These are phyloP conservation scores for Colletotrichum sp. DNA, from an alignment of 2,329 filamentous ascomycete genomes.

Conservation along the genomic window DNA sequence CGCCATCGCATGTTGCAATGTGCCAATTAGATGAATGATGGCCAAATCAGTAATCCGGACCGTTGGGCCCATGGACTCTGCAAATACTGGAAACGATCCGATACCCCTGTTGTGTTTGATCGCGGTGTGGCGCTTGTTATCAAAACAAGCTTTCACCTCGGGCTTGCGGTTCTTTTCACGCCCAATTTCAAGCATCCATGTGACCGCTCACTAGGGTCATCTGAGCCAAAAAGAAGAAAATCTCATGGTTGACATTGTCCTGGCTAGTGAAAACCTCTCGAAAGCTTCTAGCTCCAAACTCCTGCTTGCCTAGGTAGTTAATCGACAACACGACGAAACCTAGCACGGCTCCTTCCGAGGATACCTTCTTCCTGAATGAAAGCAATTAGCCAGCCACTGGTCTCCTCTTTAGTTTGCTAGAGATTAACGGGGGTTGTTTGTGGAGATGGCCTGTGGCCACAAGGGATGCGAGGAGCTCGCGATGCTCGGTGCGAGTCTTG, in stretches of 20 bases:
- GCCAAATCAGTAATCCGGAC: not conserved
- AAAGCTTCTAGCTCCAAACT: not conserved
- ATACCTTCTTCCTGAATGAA: too few species aligned
- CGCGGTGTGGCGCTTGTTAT: not conserved
- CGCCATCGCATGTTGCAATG: not conserved
- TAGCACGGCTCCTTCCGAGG: not conserved
- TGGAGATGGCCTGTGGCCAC: not conserved
- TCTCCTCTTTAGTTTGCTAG: not conserved
- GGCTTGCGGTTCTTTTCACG: not conserved
- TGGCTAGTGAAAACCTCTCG: too few species aligned
- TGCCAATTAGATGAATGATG: not conserved
- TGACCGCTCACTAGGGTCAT: fast-evolving
- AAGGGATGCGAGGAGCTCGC: not conserved
- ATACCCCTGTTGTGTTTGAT: not conserved
- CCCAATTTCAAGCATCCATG: not conserved
- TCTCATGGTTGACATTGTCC: too few species aligned
- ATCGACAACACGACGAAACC: not conserved
- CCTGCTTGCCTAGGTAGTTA: fast-evolving
- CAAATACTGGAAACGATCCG: not conserved
- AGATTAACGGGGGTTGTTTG: not conserved
- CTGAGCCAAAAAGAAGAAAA: not conserved
- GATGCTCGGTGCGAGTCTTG: not conserved
- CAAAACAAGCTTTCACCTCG: not conserved
- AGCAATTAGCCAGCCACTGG: too few species aligned
- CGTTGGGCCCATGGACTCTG: not conserved